Conservation (phyloP, 345 rosid genomes). For the Passiflora organensis region DNA sequence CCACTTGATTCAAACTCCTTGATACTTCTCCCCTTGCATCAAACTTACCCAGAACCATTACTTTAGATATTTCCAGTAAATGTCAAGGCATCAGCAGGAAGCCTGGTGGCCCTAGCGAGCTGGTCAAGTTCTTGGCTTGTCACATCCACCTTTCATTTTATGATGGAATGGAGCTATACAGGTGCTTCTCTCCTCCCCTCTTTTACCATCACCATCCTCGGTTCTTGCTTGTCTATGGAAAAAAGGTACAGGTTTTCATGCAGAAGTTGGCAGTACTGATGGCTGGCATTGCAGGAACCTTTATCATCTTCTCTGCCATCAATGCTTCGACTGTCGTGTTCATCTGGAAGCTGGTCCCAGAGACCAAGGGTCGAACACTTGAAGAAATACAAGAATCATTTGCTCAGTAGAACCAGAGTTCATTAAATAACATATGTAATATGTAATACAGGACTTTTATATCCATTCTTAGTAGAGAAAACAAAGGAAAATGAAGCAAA, state of each 20-base stretch:
- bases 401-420: not conserved
- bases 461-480: too few species aligned
- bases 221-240: not conserved
- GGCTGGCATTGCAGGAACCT: slow-evolving; percentile 42
- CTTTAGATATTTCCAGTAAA: slow-evolving; percentile 68
- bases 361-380: slow-evolving; percentile 65
- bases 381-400: slow-evolving; percentile 63
- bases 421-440: too few species aligned
- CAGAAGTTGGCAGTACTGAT: not conserved
- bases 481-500: too few species aligned
- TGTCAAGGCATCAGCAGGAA: slow-evolving; percentile 72
- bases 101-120: slow-evolving; percentile 62
- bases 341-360: slow-evolving; percentile 59
- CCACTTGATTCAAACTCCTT: too few species aligned
- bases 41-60: not conserved
- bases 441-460: too few species aligned
- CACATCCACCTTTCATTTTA: slow-evolving; percentile 58
- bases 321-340: slow-evolving; percentile 55
- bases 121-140: slow-evolving; percentile 77
- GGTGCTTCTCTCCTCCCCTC: slow-evolving; percentile 13
- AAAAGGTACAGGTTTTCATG: not conserved
- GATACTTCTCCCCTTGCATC: not conserved
- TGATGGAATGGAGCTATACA: slow-evolving; percentile 43
- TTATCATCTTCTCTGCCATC: slow-evolving; percentile 46
- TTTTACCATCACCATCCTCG: too few species aligned